Conservation (phyloP, 2,329 filamentous ascomycete species). For the Bipolaris bicolor region DNA sequence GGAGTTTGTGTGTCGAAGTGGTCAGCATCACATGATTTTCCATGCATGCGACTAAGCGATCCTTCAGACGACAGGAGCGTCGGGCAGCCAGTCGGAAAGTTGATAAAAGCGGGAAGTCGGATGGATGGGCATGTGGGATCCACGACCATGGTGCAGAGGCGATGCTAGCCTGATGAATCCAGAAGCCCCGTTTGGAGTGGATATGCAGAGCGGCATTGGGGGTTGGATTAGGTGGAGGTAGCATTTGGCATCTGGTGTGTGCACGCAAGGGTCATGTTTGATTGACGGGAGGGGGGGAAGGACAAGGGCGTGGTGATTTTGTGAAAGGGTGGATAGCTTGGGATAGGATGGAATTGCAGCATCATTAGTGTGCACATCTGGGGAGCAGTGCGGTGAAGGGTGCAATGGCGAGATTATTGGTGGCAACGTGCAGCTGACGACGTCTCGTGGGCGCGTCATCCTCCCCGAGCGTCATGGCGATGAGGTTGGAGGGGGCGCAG, state of each 20-base stretch:
- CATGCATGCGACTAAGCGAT: slow-evolving; percentile 42
- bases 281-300: slow-evolving; percentile 17
- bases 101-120: slow-evolving; percentile 28
- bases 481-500: slow-evolving; percentile 1
- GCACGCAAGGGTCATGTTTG: background rate
- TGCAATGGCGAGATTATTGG: slow-evolving; percentile 11
- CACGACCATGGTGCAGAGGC: slow-evolving; percentile 18
- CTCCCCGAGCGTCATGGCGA: slow-evolving; percentile 10
- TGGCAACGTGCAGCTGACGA: slow-evolving; percentile 26
- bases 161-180: slow-evolving; percentile 23
- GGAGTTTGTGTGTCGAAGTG: background rate
- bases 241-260: slow-evolving; percentile 19
- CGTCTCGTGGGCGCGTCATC: slow-evolving; percentile 19
- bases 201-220: slow-evolving; percentile 32
- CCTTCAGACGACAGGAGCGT: slow-evolving; percentile 28
- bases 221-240: background rate
- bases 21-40: slow-evolving; percentile 35
- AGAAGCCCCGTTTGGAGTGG: slow-evolving; percentile 16
- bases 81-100: slow-evolving; percentile 40
- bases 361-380: slow-evolving; percentile 15
- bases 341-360: slow-evolving; percentile 3
- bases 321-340: slow-evolving; percentile 10
- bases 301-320: slow-evolving; percentile 6
- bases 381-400: slow-evolving; percentile 9
- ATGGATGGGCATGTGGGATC: slow-evolving; percentile 28